phyloP scores from a whole-genome alignment of 352 stramenopile species.

The Phytophthora citrophthora region DNA sequence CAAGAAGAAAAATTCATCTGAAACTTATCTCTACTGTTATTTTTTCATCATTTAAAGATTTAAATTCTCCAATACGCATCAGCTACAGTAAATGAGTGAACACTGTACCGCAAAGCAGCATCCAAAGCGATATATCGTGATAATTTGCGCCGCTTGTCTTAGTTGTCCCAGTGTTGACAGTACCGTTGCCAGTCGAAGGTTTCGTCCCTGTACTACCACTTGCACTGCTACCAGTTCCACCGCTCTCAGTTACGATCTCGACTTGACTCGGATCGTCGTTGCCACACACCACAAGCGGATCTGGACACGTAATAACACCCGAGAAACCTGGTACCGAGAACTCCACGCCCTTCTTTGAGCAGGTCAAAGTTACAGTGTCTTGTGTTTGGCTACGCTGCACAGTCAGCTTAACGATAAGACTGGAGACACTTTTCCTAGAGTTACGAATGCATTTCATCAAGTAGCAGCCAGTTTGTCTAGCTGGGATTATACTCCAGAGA shows the following conservation, averaged over 20 bases:
- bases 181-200: not conserved
- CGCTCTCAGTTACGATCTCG: not conserved
- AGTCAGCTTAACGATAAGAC: constrained; percentile 42
- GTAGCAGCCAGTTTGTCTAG: constrained; percentile 69
- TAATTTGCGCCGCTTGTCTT: not conserved
- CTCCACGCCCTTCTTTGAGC: constrained; percentile 45
- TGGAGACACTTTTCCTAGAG: not conserved
- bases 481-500: constrained; percentile 51
- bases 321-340: constrained; percentile 55
- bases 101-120: constrained; percentile 8
- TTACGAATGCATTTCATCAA: constrained; percentile 47
- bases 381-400: constrained; percentile 30
- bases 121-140: not conserved
- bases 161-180: constrained; percentile 5
- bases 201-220: not conserved
- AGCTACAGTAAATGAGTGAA: not conserved
- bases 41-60: too few species aligned
- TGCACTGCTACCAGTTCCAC: constrained; percentile 5
- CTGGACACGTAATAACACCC: constrained; percentile 64
- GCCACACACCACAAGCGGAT: constrained; percentile 65
- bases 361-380: constrained; percentile 45
- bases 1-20: too few species aligned
- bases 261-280: constrained; percentile 5
- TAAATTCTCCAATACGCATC: too few species aligned
- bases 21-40: too few species aligned